Conservation (phyloP, 176 grass and related monocot genomes). For the Bonia amplexicaulis region DNA sequence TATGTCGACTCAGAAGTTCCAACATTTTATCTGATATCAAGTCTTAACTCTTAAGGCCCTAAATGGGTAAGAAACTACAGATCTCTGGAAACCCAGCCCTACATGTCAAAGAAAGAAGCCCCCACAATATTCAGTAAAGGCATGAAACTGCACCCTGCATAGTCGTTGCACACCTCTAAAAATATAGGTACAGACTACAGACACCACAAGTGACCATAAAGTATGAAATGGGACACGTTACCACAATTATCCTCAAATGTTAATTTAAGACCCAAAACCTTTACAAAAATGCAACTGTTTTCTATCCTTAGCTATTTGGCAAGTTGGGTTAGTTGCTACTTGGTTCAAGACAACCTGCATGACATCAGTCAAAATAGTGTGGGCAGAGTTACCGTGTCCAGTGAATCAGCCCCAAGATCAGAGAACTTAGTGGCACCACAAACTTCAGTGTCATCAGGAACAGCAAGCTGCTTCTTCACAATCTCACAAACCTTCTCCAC, state of each 20-base stretch:
- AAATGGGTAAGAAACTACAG: not conserved
- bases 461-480: slow-evolving; percentile 66
- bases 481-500: slow-evolving; percentile 62
- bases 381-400: slow-evolving; percentile 44
- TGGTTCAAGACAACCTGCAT: not conserved
- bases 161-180: not conserved
- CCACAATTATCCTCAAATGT: not conserved
- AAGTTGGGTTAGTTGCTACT: not conserved
- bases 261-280: not conserved
- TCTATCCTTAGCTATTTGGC: not conserved
- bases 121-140: not conserved
- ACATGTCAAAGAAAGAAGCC: not conserved
- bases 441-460: slow-evolving; percentile 36
- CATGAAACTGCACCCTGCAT: not conserved
- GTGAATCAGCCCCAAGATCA: slow-evolving; percentile 61
- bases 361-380: not conserved
- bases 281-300: not conserved
- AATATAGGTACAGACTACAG: not conserved
- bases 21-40: not conserved
- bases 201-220: not conserved
- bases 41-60: not conserved
- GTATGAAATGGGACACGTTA: not conserved
- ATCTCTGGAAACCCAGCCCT: not conserved
- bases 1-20: not conserved
- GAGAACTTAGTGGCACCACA: slow-evolving; percentile 46